These are phyloP conservation scores for Dalechampia spathulata DNA, from an alignment of 441 rosid genomes.

Conservation along the genomic window DNA sequence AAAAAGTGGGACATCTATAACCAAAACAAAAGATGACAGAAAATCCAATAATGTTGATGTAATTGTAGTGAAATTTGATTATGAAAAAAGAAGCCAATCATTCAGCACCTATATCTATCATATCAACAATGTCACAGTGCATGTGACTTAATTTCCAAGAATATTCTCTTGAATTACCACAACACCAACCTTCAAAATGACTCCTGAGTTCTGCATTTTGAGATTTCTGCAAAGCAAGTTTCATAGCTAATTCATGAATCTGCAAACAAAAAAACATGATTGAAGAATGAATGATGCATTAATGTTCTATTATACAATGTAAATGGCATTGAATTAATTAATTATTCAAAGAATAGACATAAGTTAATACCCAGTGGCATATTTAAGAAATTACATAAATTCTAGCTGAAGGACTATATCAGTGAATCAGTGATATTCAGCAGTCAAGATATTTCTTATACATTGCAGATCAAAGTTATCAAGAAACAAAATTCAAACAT, in stretches of 20 bases:
- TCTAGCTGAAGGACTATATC: neutral
- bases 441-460: neutral
- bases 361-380: neutral
- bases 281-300: neutral
- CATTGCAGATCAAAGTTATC: neutral
- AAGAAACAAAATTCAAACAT: neutral
- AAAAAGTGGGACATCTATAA: too few relatives aligned
- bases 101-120: neutral
- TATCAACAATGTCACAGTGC: neutral
- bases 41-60: neutral
- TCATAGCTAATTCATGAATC: slow-evolving; percentile 82
- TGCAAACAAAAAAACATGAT: slow-evolving; percentile 26
- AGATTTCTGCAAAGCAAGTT: slow-evolving; percentile 81
- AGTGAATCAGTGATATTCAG: neutral
- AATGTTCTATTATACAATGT: neutral
- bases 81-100: neutral
- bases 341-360: neutral
- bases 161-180: neutral
- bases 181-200: slow-evolving; percentile 74
- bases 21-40: neutral
- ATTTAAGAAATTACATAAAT: neutral
- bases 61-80: neutral
- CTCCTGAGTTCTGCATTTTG: slow-evolving; percentile 76
- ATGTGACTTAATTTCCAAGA: neutral
- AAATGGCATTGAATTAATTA: neutral